Percentiles rank a stretch among this genome's conserved stretches.
Evolutionary conservation across 2,329 filamentous ascomycete species (phyloP).

Genomic region (Elsinoe batatas): DNA sequence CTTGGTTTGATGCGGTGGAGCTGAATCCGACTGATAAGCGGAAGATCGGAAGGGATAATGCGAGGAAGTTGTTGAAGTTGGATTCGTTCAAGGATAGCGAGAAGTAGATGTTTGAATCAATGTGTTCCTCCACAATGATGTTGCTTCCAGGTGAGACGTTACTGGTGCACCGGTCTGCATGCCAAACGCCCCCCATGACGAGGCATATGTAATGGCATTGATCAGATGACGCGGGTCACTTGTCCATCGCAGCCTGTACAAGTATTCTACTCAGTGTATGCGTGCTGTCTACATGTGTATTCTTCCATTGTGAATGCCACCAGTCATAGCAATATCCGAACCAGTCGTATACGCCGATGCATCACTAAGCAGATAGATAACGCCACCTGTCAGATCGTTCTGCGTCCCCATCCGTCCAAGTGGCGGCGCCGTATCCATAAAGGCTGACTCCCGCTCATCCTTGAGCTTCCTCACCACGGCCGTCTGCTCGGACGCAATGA

Average conservation of each 20-base stretch:
- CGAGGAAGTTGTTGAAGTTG: constrained; percentile 23
- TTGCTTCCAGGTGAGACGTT: not conserved
- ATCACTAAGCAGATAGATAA: constrained; percentile 34
- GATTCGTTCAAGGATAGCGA: constrained; percentile 11
- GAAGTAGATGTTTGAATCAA: not conserved
- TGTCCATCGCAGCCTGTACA: too few species aligned
- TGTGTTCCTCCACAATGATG: not conserved
- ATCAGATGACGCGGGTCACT: too few species aligned
- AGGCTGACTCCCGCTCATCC: constrained; percentile 1
- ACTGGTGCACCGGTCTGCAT: too few species aligned
- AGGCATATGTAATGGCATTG: too few species aligned
- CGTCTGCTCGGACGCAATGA: constrained; percentile 19
- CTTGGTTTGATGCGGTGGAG: constrained; percentile 22
- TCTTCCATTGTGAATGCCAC: constrained; percentile 21
- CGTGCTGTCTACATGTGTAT: constrained; percentile 1
- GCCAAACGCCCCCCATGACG: too few species aligned
- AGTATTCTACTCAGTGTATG: too few species aligned
- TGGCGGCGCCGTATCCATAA: constrained; percentile 21
- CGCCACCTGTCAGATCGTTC: constrained; percentile 24
- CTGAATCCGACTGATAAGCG: constrained; percentile 15
- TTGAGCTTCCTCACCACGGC: constrained; percentile 15
- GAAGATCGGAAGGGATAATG: constrained; percentile 25
- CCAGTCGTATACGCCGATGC: constrained; percentile 35
- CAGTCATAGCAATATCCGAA: constrained; percentile 26
- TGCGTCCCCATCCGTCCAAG: constrained; percentile 19